Evolutionary conservation across 805 yeast species (phyloP).

Genomic region (Wickerhamiella allomyrinae): DNA sequence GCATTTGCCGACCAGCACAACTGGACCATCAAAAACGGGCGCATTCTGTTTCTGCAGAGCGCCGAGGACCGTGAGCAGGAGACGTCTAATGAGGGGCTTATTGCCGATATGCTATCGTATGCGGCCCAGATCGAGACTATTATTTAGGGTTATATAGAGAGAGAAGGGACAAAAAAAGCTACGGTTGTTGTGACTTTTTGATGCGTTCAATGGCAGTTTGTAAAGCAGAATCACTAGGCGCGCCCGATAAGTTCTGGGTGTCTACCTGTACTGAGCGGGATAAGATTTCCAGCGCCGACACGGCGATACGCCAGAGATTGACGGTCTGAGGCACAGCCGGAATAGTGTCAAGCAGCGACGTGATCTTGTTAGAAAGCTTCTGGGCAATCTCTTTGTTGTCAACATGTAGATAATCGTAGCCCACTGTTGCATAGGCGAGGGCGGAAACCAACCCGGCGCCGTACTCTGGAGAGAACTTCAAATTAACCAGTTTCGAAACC

Average conservation of each 20-base stretch:
- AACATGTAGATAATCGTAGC: neutral
- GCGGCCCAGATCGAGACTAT: slow-evolving; percentile 90
- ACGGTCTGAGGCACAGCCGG: neutral
- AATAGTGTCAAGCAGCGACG: neutral
- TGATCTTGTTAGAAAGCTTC: neutral
- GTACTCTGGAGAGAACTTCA: neutral
- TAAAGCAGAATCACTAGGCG: neutral
- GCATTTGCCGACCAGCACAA: slow-evolving; percentile 38
- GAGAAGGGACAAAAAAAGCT: no score
- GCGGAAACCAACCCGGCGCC: neutral
- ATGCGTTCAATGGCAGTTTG: neutral
- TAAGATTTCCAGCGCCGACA: neutral
- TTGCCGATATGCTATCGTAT: slow-evolving; percentile 64
- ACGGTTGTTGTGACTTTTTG: no score
- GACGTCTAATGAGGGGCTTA: slow-evolving; percentile 30
- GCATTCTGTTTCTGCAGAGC: slow-evolving; percentile 23
- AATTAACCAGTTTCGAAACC: neutral
- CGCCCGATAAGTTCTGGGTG: neutral
- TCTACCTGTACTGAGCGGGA: neutral
- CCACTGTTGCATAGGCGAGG: neutral
- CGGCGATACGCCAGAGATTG: neutral
- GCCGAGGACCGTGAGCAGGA: slow-evolving; percentile 28
- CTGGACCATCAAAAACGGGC: slow-evolving; percentile 44
- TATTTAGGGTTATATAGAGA: slow-evolving; percentile 32
- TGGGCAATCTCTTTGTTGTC: neutral